phyloP scores from a whole-genome alignment of 306 rosid genomes.

The Castanea crenata region DNA sequence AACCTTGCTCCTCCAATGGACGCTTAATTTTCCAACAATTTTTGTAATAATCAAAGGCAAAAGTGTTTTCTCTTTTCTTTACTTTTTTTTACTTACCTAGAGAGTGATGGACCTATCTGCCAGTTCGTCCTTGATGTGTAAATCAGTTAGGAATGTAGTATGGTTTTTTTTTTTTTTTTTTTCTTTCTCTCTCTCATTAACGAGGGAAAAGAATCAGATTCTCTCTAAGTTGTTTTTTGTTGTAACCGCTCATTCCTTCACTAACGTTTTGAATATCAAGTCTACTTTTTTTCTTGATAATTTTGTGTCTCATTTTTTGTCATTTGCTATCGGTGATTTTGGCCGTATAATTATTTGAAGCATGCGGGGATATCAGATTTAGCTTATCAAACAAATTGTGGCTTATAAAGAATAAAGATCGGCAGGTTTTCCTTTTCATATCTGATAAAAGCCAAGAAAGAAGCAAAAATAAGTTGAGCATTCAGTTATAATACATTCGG shows the following conservation, averaged over 20 bases:
- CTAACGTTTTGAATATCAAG: not conserved
- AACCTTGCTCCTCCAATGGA: slow-evolving; percentile 65
- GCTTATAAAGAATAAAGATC: no score
- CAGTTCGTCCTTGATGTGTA: slow-evolving; percentile 29
- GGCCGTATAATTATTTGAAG: not conserved
- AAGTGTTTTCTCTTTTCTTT: not conserved
- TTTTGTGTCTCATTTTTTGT: not conserved
- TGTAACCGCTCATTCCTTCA: slow-evolving; percentile 25
- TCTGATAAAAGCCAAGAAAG: no score
- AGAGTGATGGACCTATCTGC: slow-evolving; percentile 21
- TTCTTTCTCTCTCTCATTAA: not conserved
- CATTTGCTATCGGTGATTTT: not conserved
- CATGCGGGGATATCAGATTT: not conserved
- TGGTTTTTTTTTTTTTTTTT: no score
- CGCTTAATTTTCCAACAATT: slow-evolving; percentile 12
- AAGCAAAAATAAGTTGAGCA: no score
- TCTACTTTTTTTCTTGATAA: not conserved
- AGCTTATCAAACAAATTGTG: no score
- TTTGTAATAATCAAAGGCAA: not conserved
- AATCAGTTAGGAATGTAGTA: slow-evolving; percentile 4
- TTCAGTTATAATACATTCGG: no score
- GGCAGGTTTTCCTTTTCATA: no score
- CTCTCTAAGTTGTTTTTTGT: slow-evolving; percentile 4
- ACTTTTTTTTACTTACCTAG: not conserved
- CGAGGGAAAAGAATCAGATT: slow-evolving; percentile 8